Base-by-base conservation (phyloP, 345 rosid species). In the Ceriops decandra region DNA sequence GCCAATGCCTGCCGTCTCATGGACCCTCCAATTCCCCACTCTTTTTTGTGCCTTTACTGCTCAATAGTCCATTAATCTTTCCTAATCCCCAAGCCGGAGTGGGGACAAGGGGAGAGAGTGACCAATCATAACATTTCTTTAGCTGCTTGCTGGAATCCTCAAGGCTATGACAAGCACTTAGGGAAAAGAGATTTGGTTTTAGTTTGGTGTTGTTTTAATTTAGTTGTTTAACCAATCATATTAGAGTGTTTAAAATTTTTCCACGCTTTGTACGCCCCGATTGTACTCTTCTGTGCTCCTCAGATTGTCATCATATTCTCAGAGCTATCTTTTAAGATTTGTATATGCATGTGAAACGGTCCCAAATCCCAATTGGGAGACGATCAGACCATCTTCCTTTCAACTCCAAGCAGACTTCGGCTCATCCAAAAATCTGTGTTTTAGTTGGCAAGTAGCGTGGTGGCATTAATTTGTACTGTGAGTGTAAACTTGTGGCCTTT, bases 41-140 rank as follows among this genome's bases (percentile, higher is more conserved):
- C 57, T 10, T 74, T 74, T 68, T 57, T 58, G 72, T 69, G 72
- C 61, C 60, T 70, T 65, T 10, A 46, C 74, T 64, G 60, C 59
- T 60, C 32, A 61, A 3, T 28, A 32, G 63, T 57, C 62, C 57
- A 31, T 32, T 46, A 35, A 52, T 68, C 32, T 21, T 51, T 42
- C 56, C 67, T 67, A 57, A 22, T 73, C 62, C 22, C 66, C 73
- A 53, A 74, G 81, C 53, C 65, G 38, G 64, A 67, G 51, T 33
- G 64, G 63, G 69, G 74, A 68, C 54, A 31, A 36, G 28, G 52
- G 38, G 56, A 58, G 76, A 67, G 65, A 68, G 76, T 24, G 76
- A 79, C 77, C 70, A 61, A 72, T 72, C 73, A 53, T 52, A 76
- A 22, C 56, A 20, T 52, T 52, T 52, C 24, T 20, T 52, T 17